These are phyloP conservation scores for Pestalotiopsis sp. DNA, from an alignment of 2,329 filamentous ascomycete genomes.

Conservation along the genomic window DNA sequence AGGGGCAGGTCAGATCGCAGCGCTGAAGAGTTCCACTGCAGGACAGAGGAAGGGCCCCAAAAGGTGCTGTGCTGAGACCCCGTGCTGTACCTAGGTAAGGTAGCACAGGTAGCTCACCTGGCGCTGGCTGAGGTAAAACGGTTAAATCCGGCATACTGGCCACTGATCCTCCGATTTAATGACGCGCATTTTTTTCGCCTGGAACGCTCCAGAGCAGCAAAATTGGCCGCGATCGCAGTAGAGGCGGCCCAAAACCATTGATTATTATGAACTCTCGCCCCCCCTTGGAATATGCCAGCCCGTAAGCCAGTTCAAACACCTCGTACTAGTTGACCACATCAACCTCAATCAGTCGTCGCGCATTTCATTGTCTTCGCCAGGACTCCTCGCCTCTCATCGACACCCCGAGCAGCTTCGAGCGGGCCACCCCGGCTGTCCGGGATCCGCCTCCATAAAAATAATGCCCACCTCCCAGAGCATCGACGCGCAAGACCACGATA, in stretches of 20 bases:
- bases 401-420: slow-evolving; percentile 9
- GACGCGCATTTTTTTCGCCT: slow-evolving; percentile 17
- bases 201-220: slow-evolving; percentile 11
- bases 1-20: not conserved
- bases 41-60: not conserved
- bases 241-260: not conserved
- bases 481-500: slow-evolving; percentile 38
- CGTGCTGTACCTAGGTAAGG: not conserved
- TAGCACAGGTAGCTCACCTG: not conserved
- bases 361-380: not conserved
- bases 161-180: slow-evolving; percentile 15
- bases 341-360: not conserved
- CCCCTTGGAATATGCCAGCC: not conserved
- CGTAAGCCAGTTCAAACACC: not conserved
- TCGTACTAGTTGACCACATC: slow-evolving; percentile 14
- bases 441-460: slow-evolving; percentile 17
- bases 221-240: slow-evolving; percentile 11
- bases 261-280: slow-evolving; percentile 1
- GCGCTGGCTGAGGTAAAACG: not conserved
- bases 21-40: not conserved
- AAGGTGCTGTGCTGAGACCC: not conserved
- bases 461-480: slow-evolving; percentile 24
- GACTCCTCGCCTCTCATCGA: not conserved
- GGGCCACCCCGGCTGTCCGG: slow-evolving; percentile 28
- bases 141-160: slow-evolving; percentile 2